Conservation (phyloP, 345 rosid species). For the Pseudoturritis turrita region DNA sequence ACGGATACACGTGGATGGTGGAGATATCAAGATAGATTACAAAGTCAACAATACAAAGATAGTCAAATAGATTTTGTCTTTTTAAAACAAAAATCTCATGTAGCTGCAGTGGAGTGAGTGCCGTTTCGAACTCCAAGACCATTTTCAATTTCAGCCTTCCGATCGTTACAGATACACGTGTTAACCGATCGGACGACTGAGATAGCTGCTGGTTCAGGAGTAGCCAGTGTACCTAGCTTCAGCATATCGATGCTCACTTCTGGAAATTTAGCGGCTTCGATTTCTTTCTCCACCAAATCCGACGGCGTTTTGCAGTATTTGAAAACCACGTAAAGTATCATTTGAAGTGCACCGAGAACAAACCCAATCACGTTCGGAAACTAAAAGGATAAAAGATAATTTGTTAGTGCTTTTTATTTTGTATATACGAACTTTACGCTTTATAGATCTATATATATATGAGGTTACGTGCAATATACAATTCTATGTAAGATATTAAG, state of each 20-base stretch:
- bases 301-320: constrained; percentile 36
- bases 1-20: constrained; percentile 6
- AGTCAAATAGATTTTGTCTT: not conserved
- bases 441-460: not conserved
- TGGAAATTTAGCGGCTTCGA: constrained; percentile 29
- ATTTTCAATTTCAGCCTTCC: constrained; percentile 19
- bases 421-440: constrained; percentile 14
- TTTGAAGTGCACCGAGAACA: constrained; percentile 46
- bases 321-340: constrained; percentile 45
- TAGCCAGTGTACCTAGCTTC: constrained; percentile 20
- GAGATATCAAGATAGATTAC: not conserved
- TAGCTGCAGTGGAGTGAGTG: constrained; percentile 9
- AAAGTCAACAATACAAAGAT: constrained; percentile 26
- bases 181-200: constrained; percentile 5
- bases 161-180: constrained; percentile 22
- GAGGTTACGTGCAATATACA: constrained; percentile 16
- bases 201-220: constrained; percentile 22
- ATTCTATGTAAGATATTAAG: not conserved
- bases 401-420: constrained; percentile 18
- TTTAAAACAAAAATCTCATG: not conserved
- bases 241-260: constrained; percentile 27
- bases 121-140: constrained; percentile 18
- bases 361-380: constrained; percentile 53
- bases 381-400: constrained; percentile 13
- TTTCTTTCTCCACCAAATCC: constrained; percentile 29